A percentile compares a stretch with the other conserved stretches of the same genome.
Evolutionary conservation across 345 rosid genomes (phyloP).

Genomic region (Boechera divaricarpa): DNA sequence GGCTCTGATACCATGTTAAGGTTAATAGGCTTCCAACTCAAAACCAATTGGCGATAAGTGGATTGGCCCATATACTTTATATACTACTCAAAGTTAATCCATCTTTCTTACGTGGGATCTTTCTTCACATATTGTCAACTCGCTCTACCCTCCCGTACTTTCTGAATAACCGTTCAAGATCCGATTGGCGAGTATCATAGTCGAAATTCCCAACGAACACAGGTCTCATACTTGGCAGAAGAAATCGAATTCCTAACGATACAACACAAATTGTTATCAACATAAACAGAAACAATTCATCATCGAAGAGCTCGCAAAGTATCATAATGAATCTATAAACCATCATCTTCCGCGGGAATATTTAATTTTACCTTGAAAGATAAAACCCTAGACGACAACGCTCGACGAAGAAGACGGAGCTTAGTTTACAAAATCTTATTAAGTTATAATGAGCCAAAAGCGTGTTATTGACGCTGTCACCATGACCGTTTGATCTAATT

Average conservation of each 20-base stretch:
- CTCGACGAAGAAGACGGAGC: background rate
- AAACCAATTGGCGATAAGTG: too few relatives aligned
- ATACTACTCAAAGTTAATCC: too few relatives aligned
- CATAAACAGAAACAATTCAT: background rate
- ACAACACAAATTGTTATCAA: background rate
- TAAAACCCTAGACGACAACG: conserved; percentile 36
- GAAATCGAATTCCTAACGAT: conserved; percentile 4
- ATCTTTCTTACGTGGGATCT: too few relatives aligned
- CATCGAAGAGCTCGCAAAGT: background rate
- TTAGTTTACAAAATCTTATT: background rate
- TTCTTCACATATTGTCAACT: conserved; percentile 45
- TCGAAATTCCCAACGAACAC: conserved; percentile 82
- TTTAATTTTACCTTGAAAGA: conserved; percentile 8
- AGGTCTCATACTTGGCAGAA: conserved; percentile 55
- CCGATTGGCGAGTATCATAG: conserved; percentile 82
- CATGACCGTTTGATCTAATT: conserved; percentile 21
- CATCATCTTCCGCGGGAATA: background rate
- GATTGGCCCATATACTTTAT: too few relatives aligned
- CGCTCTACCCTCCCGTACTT: conserved; percentile 85
- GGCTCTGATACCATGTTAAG: too few relatives aligned
- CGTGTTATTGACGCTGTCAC: conserved; percentile 24
- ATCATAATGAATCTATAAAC: background rate
- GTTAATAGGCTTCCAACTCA: too few relatives aligned
- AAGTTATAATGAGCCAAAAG: background rate
- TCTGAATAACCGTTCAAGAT: conserved; percentile 72